Evolutionary conservation across 768 basidiomycete species (phyloP).

Genomic region (Boletus insuetus): DNA sequence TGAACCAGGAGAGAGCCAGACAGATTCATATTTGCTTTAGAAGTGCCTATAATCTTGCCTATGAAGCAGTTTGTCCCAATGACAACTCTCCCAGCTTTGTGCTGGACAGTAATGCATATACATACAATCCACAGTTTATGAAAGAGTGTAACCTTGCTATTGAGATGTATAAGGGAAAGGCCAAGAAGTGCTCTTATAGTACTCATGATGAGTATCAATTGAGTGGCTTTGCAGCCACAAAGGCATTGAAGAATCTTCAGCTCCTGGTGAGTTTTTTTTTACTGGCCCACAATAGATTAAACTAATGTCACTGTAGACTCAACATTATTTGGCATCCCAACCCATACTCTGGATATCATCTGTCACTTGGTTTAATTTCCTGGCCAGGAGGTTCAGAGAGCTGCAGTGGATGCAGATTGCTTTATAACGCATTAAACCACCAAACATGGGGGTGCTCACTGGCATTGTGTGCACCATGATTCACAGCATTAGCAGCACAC

Average conservation of each 20-base stretch:
- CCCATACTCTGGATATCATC: slow-evolving; percentile 6
- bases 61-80: background rate
- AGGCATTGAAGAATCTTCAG: too few species aligned
- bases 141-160: too few species aligned
- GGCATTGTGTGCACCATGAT: slow-evolving; percentile 8
- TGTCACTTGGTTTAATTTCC: background rate
- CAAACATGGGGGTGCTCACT: slow-evolving; percentile 10
- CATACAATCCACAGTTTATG: too few species aligned
- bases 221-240: too few species aligned
- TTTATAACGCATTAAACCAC: background rate
- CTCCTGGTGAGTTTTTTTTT: too few species aligned
- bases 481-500: background rate
- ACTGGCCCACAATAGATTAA: background rate
- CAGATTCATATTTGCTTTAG: background rate
- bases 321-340: background rate
- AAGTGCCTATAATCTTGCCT: slow-evolving; percentile 1
- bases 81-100: background rate
- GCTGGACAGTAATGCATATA: too few species aligned
- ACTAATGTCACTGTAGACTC: background rate
- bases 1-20: background rate
- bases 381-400: background rate
- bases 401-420: slow-evolving; percentile 1
- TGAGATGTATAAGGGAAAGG: too few species aligned
- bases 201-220: too few species aligned
- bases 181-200: too few species aligned